A percentile compares a stretch with the other conserved stretches of the same genome.
Conservation (phyloP, 208 protist genomes). For the Acanthamoeba rhysodes region DNA sequence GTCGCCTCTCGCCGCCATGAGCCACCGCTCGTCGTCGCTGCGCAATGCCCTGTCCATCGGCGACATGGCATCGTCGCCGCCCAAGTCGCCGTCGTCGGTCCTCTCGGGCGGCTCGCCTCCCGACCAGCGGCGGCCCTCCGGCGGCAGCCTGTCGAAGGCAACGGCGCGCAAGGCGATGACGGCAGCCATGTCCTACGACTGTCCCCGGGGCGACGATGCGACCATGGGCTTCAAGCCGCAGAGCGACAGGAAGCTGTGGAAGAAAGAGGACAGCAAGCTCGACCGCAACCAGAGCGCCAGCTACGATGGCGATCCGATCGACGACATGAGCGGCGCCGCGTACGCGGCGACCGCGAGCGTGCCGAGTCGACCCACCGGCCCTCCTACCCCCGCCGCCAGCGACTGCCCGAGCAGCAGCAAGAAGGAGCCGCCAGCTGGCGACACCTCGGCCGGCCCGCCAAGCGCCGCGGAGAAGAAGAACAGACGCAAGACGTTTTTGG, state of each 20-base stretch:
- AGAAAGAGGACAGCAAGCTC: slow-evolving; percentile 5
- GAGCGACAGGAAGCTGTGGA: background rate
- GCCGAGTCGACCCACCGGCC: background rate
- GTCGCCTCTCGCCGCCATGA: background rate
- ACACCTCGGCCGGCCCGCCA: background rate
- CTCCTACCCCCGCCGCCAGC: background rate
- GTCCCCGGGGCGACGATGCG: background rate
- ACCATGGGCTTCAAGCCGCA: background rate
- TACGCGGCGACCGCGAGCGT: background rate
- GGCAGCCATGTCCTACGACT: background rate
- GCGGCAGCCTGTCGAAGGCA: background rate
- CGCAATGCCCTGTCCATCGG: background rate
- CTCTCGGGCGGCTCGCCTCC: background rate
- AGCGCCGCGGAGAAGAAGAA: background rate
- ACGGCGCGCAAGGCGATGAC: background rate
- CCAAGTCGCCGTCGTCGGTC: background rate
- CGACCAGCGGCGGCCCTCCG: background rate
- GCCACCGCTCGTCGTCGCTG: slow-evolving; percentile 1
- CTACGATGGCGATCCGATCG: background rate
- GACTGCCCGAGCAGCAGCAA: background rate
- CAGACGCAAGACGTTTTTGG: slow-evolving; percentile 32
- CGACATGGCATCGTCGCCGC: background rate
- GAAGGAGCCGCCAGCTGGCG: background rate
- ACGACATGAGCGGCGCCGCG: background rate
- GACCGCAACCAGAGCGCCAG: background rate